These are phyloP conservation scores for Avena insularis DNA, from an alignment of 176 grass and related monocot species.

Conservation along the genomic window DNA sequence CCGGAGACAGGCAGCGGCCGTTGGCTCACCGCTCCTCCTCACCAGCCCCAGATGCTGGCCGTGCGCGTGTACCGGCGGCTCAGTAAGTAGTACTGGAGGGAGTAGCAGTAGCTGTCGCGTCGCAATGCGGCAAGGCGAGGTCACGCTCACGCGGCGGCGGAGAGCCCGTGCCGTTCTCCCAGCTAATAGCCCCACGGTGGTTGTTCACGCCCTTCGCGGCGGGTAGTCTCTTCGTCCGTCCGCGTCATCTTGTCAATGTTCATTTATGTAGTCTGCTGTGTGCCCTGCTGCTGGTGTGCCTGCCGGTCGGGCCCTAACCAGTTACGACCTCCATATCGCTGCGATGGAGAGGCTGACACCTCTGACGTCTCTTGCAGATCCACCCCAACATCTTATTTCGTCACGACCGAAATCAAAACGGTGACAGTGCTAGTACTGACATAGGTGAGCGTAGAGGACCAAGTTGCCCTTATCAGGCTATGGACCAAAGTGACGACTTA, in stretches of 20 bases:
- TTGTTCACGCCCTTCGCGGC: slow-evolving; percentile 27
- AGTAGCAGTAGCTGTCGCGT: slow-evolving; percentile 10
- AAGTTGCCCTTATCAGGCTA: not conserved
- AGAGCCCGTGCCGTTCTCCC: not conserved
- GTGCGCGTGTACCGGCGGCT: not conserved
- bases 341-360: slow-evolving; percentile 3
- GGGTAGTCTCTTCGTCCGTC: not conserved
- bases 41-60: not conserved
- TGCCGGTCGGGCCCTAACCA: not conserved
- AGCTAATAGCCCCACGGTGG: not conserved
- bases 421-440: not conserved
- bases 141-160: slow-evolving; percentile 26
- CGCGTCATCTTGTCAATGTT: slow-evolving; percentile 1
- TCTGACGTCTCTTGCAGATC: no score
- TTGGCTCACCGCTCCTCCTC: not conserved
- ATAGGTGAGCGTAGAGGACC: not conserved
- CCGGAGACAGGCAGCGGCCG: not conserved
- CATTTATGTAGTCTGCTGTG: not conserved
- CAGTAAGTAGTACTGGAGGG: not conserved
- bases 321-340: not conserved
- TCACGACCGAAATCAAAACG: not conserved
- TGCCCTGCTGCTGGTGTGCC: not conserved
- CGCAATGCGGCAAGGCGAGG: slow-evolving; percentile 1
- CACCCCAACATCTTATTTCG: no score
- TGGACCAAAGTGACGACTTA: slow-evolving; percentile 33